phyloP scores from a whole-genome alignment of 1,139 yeast species.

The Blastobotrys illinoisensis region DNA sequence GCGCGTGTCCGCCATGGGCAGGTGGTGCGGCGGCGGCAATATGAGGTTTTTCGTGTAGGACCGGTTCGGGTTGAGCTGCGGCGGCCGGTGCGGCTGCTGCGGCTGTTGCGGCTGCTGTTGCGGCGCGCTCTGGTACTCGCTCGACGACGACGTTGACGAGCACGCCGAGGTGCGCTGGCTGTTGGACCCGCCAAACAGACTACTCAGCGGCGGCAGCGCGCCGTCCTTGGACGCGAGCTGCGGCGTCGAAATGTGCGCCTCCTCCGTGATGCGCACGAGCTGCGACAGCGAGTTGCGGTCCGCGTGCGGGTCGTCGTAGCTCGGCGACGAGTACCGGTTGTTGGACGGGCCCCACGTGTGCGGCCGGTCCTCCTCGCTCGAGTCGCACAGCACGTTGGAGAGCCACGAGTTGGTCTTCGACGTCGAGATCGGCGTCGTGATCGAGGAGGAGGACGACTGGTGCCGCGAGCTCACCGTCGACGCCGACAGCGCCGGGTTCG shows the following conservation, averaged over 20 bases:
- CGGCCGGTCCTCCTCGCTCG: slow-evolving; percentile 27
- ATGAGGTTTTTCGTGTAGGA: slow-evolving; percentile 27
- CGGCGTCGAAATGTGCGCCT: slow-evolving; percentile 26
- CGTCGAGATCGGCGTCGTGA: slow-evolving; percentile 25
- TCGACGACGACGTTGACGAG: slow-evolving; percentile 13
- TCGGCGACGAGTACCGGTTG: slow-evolving; percentile 22
- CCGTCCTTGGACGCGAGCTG: slow-evolving; percentile 12
- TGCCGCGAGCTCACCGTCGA: slow-evolving; percentile 18
- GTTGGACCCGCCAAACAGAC: slow-evolving; percentile 13
- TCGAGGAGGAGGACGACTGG: slow-evolving; percentile 20
- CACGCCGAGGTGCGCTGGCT: slow-evolving; percentile 11
- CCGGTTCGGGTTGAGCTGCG: slow-evolving; percentile 25
- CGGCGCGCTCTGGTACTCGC: background rate
- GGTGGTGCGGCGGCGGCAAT: slow-evolving; percentile 24
- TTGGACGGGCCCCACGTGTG: slow-evolving; percentile 32
- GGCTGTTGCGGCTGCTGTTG: background rate
- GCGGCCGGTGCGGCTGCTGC: slow-evolving; percentile 11
- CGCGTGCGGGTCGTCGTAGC: slow-evolving; percentile 21
- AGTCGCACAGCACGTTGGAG: slow-evolving; percentile 26
- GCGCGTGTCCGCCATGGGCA: slow-evolving; percentile 27
- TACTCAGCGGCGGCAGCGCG: slow-evolving; percentile 19
- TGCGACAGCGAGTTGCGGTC: slow-evolving; percentile 26
- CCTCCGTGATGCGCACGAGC: slow-evolving; percentile 27
- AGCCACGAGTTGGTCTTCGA: slow-evolving; percentile 29
- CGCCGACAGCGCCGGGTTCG: slow-evolving; percentile 15